Conservation (phyloP, 1,139 yeast genomes). For the Suzukiozyma palmioleophila region DNA sequence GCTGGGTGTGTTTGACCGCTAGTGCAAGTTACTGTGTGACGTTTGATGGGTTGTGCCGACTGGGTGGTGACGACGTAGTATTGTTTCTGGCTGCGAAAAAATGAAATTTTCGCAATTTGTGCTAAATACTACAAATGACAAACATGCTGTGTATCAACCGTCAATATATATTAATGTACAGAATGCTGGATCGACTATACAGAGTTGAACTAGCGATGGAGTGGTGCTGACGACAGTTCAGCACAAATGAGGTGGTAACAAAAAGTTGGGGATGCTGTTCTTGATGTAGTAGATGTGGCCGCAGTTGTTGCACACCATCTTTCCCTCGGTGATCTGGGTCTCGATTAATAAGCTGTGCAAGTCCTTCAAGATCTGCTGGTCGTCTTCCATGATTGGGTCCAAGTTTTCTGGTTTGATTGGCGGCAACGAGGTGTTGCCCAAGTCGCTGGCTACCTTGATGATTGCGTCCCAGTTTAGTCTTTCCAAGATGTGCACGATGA, state of each 20-base stretch:
- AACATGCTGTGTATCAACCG: background rate
- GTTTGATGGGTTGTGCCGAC: no score
- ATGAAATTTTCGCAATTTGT: background rate
- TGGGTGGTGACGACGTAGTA: no score
- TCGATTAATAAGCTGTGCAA: conserved; percentile 77
- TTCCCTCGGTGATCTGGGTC: conserved; percentile 82
- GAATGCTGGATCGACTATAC: background rate
- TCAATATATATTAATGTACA: conserved; percentile 1
- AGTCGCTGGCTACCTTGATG: conserved; percentile 67
- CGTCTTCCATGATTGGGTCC: conserved; percentile 53
- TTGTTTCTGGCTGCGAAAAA: background rate
- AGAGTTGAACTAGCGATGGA: background rate
- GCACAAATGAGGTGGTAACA: conserved; percentile 84
- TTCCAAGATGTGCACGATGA: conserved; percentile 70
- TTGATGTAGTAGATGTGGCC: conserved; percentile 85
- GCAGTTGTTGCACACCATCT: conserved; percentile 84
- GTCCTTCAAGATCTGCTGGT: conserved; percentile 60
- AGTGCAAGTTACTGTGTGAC: no score
- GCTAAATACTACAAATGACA: background rate
- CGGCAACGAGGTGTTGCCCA: conserved; percentile 68
- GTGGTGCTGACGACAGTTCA: conserved; percentile 5
- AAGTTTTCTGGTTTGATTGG: conserved; percentile 58
- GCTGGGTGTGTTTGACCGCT: no score
- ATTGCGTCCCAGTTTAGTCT: conserved; percentile 89
- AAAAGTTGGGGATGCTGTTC: conserved; percentile 89